A percentile compares a stretch with the other conserved stretches of the same genome.
Conservation (phyloP, 345 rosid genomes). For the Populus nigra region DNA sequence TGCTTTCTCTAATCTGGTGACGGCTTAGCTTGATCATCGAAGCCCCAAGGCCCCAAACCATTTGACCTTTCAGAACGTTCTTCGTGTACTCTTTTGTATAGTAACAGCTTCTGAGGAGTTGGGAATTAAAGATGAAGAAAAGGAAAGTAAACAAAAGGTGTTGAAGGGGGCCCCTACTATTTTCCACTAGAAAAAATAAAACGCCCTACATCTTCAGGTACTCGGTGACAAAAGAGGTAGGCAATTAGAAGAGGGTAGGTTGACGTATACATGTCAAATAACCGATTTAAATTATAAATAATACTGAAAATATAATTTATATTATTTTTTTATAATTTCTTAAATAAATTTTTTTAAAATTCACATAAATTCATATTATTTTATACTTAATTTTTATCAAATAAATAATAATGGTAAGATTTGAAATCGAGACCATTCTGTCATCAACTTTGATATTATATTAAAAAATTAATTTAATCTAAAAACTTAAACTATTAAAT, state of each 20-base stretch:
- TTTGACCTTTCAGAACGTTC: not conserved
- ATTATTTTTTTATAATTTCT: too few species aligned
- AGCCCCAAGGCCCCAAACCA: not conserved
- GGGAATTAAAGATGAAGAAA: not conserved
- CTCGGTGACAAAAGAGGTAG: not conserved
- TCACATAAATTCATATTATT: too few species aligned
- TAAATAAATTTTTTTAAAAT: too few species aligned
- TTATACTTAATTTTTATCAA: too few species aligned
- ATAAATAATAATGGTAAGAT: too few species aligned
- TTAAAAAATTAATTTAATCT: too few species aligned
- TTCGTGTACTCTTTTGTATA: too few species aligned
- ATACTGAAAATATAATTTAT: too few species aligned
- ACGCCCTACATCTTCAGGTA: not conserved
- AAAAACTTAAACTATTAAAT: too few species aligned
- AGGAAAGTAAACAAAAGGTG: not conserved
- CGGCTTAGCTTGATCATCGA: not conserved
- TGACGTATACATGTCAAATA: not conserved
- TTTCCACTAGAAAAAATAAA: not conserved
- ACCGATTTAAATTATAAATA: too few species aligned
- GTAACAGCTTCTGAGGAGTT: too few species aligned
- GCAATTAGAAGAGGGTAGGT: not conserved
- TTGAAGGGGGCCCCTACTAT: not conserved
- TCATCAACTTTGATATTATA: too few species aligned
- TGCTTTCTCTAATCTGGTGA: not conserved
- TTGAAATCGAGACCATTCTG: fast-evolving